Conservation (phyloP, 805 yeast species). For the Priceomyces medius region DNA sequence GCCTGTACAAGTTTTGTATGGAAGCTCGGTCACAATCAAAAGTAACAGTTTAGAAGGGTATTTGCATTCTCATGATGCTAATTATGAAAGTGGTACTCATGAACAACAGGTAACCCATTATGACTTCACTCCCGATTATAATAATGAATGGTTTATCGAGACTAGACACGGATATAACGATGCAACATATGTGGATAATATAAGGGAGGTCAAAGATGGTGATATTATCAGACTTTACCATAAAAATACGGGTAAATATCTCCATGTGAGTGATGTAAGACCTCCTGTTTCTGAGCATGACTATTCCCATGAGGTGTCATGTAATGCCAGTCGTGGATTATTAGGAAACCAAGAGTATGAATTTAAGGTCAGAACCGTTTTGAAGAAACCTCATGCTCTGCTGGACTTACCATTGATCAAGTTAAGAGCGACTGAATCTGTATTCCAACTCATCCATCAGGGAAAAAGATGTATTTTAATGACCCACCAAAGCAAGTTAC, state of each 20-base stretch:
- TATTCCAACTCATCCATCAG: conserved; percentile 66
- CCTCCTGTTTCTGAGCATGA: conserved; percentile 93
- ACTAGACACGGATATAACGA: conserved; percentile 29
- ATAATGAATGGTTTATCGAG: conserved; percentile 77
- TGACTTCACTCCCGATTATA: conserved; percentile 53
- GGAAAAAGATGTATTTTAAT: conserved; percentile 69
- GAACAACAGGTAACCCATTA: conserved; percentile 81
- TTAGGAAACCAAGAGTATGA: conserved; percentile 68
- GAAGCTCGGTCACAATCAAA: conserved; percentile 69
- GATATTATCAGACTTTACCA: conserved; percentile 69
- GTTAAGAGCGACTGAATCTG: conserved; percentile 59
- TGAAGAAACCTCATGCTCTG: conserved; percentile 32
- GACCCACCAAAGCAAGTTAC: conserved; percentile 71
- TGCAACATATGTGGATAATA: conserved; percentile 38
- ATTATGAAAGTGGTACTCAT: conserved; percentile 63
- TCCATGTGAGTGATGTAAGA: conserved; percentile 68
- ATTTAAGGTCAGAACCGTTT: conserved; percentile 58
- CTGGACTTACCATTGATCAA: conserved; percentile 33
- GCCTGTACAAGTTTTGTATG: conserved; percentile 70
- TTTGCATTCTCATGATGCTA: conserved; percentile 70
- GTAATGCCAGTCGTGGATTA: conserved; percentile 62
- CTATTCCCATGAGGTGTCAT: conserved; percentile 79
- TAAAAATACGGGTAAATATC: conserved; percentile 58
- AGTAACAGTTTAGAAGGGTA: conserved; percentile 73
- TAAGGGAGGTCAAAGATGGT: conserved; percentile 48